Conservation (phyloP, 495 filamentous ascomycete genomes). For the Neurospora tetraspora region DNA sequence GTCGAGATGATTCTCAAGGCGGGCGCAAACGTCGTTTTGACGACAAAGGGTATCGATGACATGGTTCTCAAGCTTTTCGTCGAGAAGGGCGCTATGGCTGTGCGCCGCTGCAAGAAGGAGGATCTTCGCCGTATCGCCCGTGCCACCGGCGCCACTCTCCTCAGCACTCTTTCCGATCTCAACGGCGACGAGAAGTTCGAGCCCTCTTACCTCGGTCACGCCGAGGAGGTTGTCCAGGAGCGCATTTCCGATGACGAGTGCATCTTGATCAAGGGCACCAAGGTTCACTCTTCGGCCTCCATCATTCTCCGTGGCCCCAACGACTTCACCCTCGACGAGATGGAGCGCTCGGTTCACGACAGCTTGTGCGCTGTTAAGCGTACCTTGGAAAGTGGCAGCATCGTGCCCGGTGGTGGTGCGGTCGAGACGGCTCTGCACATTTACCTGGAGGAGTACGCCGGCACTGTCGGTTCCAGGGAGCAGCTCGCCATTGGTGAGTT, state of each 20-base stretch:
- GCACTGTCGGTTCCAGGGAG: slow-evolving; percentile 92
- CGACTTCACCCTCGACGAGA: slow-evolving; percentile 95
- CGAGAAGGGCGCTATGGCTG: slow-evolving; percentile 91
- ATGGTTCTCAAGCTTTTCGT: slow-evolving; percentile 89
- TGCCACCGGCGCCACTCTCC: slow-evolving; percentile 86
- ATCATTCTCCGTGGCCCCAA: slow-evolving; percentile 95
- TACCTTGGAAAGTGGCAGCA: slow-evolving; percentile 90
- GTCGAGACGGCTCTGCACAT: slow-evolving; percentile 99
- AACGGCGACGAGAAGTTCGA: slow-evolving; percentile 98
- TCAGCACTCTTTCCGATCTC: slow-evolving; percentile 87
- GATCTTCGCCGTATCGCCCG: slow-evolving; percentile 92
- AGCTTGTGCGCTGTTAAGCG: slow-evolving; percentile 94
- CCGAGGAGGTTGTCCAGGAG: slow-evolving; percentile 93
- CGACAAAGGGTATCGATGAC: slow-evolving; percentile 98
- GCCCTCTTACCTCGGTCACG: slow-evolving; percentile 72
- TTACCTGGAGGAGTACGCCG: slow-evolving; percentile 98
- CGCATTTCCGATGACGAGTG: slow-evolving; percentile 98
- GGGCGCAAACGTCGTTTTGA: slow-evolving; percentile 91
- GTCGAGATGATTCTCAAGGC: slow-evolving; percentile 97
- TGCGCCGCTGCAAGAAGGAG: slow-evolving; percentile 97
- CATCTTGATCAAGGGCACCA: slow-evolving; percentile 93
- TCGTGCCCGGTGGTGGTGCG: slow-evolving; percentile 92
- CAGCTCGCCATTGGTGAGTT: slow-evolving; percentile 98
- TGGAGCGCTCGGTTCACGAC: slow-evolving; percentile 98
- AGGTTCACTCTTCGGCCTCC: slow-evolving; percentile 83